Percentiles rank a stretch among this genome's conserved stretches.
These are phyloP conservation scores for Scheffersomyces cryptocercus DNA, from an alignment of 1,139 yeast genomes.

Conservation along the genomic window DNA sequence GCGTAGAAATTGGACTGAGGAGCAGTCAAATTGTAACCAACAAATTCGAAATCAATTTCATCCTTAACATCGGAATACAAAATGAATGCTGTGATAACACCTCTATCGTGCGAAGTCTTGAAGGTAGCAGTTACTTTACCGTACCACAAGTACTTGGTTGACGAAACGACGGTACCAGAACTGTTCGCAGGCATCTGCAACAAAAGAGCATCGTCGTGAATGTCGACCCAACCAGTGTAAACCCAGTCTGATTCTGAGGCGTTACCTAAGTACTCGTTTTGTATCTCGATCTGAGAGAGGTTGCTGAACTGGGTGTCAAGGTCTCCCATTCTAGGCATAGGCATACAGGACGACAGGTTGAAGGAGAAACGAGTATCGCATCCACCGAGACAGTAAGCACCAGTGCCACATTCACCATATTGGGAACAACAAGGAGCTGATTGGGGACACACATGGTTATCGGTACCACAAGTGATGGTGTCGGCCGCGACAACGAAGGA, in stretches of 20 bases:
- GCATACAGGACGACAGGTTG: slow-evolving; percentile 66
- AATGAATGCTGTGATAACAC: slow-evolving; percentile 87
- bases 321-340: slow-evolving; percentile 49
- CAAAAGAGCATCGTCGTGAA: slow-evolving; percentile 53
- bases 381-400: slow-evolving; percentile 77
- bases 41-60: slow-evolving; percentile 86
- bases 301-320: slow-evolving; percentile 39
- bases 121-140: slow-evolving; percentile 73
- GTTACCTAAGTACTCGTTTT: slow-evolving; percentile 66
- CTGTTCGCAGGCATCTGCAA: slow-evolving; percentile 79
- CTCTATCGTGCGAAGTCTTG: slow-evolving; percentile 72
- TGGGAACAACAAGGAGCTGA: slow-evolving; percentile 79
- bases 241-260: slow-evolving; percentile 68
- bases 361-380: slow-evolving; percentile 72
- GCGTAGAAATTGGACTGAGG: slow-evolving; percentile 81
- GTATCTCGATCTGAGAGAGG: slow-evolving; percentile 29
- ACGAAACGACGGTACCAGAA: slow-evolving; percentile 81
- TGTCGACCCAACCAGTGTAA: slow-evolving; percentile 67
- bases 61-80: slow-evolving; percentile 83
- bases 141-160: slow-evolving; percentile 82
- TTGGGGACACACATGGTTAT: slow-evolving; percentile 60
- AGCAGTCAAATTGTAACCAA: slow-evolving; percentile 66
- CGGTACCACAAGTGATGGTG: slow-evolving; percentile 45
- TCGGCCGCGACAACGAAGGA: slow-evolving; percentile 4
- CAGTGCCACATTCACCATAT: slow-evolving; percentile 84